A percentile compares a stretch with the other conserved stretches of the same genome.
Evolutionary conservation across 2,329 filamentous ascomycete species (phyloP).

Genomic region (Fusarium sp.): DNA sequence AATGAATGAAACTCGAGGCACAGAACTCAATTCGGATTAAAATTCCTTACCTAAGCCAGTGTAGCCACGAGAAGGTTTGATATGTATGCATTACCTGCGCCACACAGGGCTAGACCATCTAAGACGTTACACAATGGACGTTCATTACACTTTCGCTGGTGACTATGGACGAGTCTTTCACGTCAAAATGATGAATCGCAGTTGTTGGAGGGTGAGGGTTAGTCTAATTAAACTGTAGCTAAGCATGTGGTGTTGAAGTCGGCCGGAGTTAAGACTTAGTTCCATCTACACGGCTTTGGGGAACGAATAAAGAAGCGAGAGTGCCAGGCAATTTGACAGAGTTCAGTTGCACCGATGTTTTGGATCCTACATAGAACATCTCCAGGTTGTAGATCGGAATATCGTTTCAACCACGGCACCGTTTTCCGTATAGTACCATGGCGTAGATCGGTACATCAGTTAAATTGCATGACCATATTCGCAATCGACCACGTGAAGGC

Average conservation of each 20-base stretch:
- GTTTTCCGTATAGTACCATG: neutral
- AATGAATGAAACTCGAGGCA: constrained; percentile 22
- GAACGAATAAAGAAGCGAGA: constrained; percentile 7
- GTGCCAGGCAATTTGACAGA: neutral
- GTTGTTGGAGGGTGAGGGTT: constrained; percentile 28
- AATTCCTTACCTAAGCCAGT: too few relatives aligned
- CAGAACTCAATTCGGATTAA: constrained; percentile 33
- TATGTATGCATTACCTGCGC: constrained; percentile 23
- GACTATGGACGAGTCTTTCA: constrained; percentile 15
- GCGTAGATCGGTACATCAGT: constrained; percentile 23
- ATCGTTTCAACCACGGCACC: constrained; percentile 13
- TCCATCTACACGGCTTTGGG: constrained; percentile 19
- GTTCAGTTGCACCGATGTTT: constrained; percentile 9
- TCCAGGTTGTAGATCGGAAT: constrained; percentile 16
- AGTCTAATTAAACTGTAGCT: constrained; percentile 12
- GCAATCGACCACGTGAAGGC: neutral
- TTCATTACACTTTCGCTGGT: constrained; percentile 12
- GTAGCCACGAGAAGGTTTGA: constrained; percentile 7
- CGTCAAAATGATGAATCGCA: constrained; percentile 27
- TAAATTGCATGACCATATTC: constrained; percentile 1
- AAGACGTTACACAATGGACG: constrained; percentile 18
- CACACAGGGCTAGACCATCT: constrained; percentile 30
- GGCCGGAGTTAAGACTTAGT: constrained; percentile 17
- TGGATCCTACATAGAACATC: neutral
- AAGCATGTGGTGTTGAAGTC: constrained; percentile 16